These are phyloP conservation scores for Podospora pseudocomata DNA, from an alignment of 495 filamentous ascomycete species.

Conservation along the genomic window DNA sequence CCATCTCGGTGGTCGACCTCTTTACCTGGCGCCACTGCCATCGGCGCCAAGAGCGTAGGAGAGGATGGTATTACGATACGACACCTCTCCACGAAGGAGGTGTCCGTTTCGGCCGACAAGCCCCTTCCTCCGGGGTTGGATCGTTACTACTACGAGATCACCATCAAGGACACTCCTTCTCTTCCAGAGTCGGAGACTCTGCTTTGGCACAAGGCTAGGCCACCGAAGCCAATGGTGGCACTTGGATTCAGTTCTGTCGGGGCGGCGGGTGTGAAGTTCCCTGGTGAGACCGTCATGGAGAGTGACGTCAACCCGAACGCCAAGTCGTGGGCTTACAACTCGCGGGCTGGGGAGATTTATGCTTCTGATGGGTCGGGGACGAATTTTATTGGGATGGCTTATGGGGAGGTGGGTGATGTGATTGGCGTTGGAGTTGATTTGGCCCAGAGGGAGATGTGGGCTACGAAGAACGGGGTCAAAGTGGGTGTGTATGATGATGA, in stretches of 20 bases:
- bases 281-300: conserved; percentile 13
- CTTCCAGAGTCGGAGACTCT: not conserved
- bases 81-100: conserved; percentile 7
- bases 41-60: conserved; percentile 9
- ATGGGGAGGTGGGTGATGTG: conserved; percentile 20
- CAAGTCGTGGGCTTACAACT: conserved; percentile 23
- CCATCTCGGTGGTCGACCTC: conserved; percentile 18
- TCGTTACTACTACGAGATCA: conserved; percentile 28
- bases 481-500: conserved; percentile 4
- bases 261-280: conserved; percentile 24
- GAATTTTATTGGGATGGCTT: not conserved
- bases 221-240: conserved; percentile 2
- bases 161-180: not conserved
- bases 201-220: not conserved
- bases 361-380: not conserved
- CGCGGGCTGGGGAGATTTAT: conserved; percentile 20
- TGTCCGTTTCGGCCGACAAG: conserved; percentile 23
- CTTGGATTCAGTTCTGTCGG: conserved; percentile 26
- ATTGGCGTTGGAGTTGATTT: conserved; percentile 28
- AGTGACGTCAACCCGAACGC: conserved; percentile 1
- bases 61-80: conserved; percentile 12
- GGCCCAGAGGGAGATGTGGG: conserved; percentile 21
- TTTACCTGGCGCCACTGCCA: conserved; percentile 9
- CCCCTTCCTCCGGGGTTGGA: conserved; percentile 27
- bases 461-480: conserved; percentile 25